Evolutionary conservation across 2,329 filamentous ascomycete genomes (phyloP), one percentile per base, ranked within the genome.

Genomic region (Ceratocystis albifundus): DNA sequence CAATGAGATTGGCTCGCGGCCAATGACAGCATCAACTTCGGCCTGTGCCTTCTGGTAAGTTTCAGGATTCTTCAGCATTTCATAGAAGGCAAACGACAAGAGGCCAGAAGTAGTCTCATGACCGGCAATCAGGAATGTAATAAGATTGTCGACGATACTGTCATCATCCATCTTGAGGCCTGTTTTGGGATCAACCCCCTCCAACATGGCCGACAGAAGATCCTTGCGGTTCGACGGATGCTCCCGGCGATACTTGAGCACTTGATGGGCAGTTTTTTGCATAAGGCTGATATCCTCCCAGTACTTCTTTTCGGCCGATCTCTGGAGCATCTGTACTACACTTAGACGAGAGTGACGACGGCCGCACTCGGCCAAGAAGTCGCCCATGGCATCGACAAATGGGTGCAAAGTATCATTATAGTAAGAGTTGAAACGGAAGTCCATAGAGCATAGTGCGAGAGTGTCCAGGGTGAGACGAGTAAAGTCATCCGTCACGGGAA

Each of bases 381-480:
- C 79, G 0, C 79, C 78, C 87, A 90, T 89, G 44, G 85, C 82
- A 57, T 79, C 73, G 48, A 90, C 79, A 70, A 91, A 90, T 0
- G 87, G 87, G 70, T 91, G 88, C 73, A 87, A 76, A 7, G 84
- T 78, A 15, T 88, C 82, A 32, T 79, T 79, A 72, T 90, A 91
- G 74, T 86, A 90, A 0, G 83, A 86, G 74, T 90, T 90, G 79
- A 90, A 90, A 20, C 88, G 84, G 68, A 80, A 87, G 46, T 82
- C 82, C 84, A 89, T 87, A n/a, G 83, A 78, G 73, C 86, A 88
- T 2, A 91, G 79, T 1, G 85, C 86, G 7, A 91, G 80, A 0
- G 87, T 88, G 72, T 91, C 88, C 1, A 91, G 79, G 0, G 88
- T 84, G 41, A 90, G 76, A n/a, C 87, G 81, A 1, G 87, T 89